Base-by-base conservation (phyloP, 2,329 filamentous ascomycete genomes). In the Hypoxylon sp. region DNA sequence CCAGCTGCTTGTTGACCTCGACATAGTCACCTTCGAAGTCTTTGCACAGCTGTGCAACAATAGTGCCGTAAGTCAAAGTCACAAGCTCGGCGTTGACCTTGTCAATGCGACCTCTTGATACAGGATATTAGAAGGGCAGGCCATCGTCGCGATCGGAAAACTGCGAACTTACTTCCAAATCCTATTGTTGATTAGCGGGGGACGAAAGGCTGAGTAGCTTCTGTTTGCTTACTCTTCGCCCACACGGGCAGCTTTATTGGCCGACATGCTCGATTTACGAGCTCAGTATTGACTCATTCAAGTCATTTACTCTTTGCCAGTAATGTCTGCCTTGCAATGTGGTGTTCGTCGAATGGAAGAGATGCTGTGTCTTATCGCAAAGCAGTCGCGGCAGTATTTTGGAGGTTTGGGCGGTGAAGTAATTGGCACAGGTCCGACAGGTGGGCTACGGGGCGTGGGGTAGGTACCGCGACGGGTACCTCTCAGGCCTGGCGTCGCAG, bases 61-160 rank as follows among this genome's bases (percentile, higher is more conserved):
- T 96, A 22, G 95, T 98, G 75, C 95, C 95, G 78, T 99, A 99
- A 30, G 95, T 99, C 73, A 99, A 86, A 47, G 94, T 97, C 54
- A 99, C 94, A 64, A 99, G 87, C 82, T 99, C 95, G 68, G 95
- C 93, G 80, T 97, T 97, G 82, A 98, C 93, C 80, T 98, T 98
- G 80, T 98, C 94, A 74, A 97, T 91, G 74, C 93, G 91, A 63
- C 92, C 96, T 81, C 94, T 98, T 77, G 47, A 46, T 11, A 30
- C 51, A 30, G 30, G 17, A 47, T 49, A 55, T 74, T 51, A 74
- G 62, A 43, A 28, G 19, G 11, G 6, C n/a, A 52, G 41, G 7
- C 20, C 15, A 34, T 53, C n/a, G 46, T 55, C 48, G 11, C 44
- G 32, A 43, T 44, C 20, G n/a, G 41, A 41, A 39, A 22, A 15